phyloP scores from a whole-genome alignment of 768 basidiomycete genomes.

The Lentinula edodes region DNA sequence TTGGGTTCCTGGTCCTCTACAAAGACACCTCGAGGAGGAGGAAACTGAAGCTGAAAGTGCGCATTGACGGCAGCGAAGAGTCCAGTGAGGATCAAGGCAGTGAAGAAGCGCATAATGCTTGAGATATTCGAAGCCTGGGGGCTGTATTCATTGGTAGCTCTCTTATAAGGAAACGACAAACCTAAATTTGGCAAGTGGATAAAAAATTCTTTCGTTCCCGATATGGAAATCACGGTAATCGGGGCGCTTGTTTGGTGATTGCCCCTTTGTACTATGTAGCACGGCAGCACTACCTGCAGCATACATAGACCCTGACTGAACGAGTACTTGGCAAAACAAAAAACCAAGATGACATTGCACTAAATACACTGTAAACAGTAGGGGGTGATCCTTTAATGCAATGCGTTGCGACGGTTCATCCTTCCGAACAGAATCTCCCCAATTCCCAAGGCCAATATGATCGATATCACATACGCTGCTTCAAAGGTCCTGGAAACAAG shows the following conservation, averaged over 20 bases:
- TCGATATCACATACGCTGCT: slow-evolving; percentile 67
- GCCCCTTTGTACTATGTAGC: not conserved
- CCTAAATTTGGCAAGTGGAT: not conserved
- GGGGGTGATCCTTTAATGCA: not conserved
- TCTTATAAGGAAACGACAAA: not conserved
- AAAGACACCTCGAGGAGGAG: slow-evolving; percentile 67
- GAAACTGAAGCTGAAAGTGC: slow-evolving; percentile 81
- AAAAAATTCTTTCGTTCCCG: not conserved
- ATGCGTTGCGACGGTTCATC: slow-evolving; percentile 21
- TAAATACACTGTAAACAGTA: no score
- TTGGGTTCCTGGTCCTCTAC: slow-evolving; percentile 47
- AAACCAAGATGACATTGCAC: no score
- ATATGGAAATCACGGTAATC: not conserved
- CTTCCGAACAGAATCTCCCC: slow-evolving; percentile 75
- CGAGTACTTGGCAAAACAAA: no score
- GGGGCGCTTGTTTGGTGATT: not conserved
- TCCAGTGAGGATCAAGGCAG: slow-evolving; percentile 28
- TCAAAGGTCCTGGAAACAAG: slow-evolving; percentile 68
- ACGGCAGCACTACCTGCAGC: no score
- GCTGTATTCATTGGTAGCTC: not conserved
- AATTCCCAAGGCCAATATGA: slow-evolving; percentile 63
- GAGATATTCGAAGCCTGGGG: not conserved
- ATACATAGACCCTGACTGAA: no score
- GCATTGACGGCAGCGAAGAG: slow-evolving; percentile 45
- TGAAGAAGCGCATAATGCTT: not conserved